These are phyloP conservation scores for Mycena latifolia DNA, from an alignment of 768 basidiomycete species.

Conservation along the genomic window DNA sequence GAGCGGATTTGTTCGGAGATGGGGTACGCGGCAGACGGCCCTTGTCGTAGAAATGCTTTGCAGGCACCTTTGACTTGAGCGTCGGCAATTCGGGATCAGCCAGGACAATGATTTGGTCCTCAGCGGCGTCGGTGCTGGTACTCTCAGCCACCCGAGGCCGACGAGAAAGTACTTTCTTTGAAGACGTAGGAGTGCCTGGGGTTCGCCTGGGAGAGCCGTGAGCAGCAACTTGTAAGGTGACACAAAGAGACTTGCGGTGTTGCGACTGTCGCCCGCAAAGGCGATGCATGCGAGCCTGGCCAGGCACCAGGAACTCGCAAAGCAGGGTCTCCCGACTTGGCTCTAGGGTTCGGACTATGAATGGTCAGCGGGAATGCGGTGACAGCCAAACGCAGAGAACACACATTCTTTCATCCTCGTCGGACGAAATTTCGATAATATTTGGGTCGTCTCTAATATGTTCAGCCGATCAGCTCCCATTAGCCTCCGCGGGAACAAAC, in stretches of 20 bases:
- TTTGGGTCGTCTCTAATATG: constrained; percentile 34
- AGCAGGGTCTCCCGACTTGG: background rate
- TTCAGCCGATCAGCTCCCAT: constrained; percentile 5
- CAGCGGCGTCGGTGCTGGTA: constrained; percentile 2
- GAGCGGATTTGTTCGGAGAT: background rate
- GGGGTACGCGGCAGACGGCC: background rate
- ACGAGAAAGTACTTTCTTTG: constrained; percentile 1
- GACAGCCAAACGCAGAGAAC: background rate
- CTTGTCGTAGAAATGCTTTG: constrained; percentile 2
- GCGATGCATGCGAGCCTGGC: background rate
- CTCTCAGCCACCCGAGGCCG: constrained; percentile 10
- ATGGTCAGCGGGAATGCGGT: background rate
- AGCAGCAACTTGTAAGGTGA: background rate
- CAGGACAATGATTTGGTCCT: constrained; percentile 10
- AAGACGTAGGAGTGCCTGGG: constrained; percentile 3
- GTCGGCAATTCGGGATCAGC: background rate
- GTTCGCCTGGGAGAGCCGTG: background rate
- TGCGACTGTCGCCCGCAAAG: constrained; percentile 2
- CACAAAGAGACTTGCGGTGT: background rate
- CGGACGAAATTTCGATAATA: constrained; percentile 71
- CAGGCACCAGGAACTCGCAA: constrained; percentile 23
- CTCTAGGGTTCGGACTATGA: background rate
- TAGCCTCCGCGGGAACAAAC: constrained; percentile 27
- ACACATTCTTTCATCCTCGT: constrained; percentile 49
- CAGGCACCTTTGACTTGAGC: constrained; percentile 3